Conservation (phyloP, 768 basidiomycete genomes). For the Daedaleopsis sinensis region DNA sequence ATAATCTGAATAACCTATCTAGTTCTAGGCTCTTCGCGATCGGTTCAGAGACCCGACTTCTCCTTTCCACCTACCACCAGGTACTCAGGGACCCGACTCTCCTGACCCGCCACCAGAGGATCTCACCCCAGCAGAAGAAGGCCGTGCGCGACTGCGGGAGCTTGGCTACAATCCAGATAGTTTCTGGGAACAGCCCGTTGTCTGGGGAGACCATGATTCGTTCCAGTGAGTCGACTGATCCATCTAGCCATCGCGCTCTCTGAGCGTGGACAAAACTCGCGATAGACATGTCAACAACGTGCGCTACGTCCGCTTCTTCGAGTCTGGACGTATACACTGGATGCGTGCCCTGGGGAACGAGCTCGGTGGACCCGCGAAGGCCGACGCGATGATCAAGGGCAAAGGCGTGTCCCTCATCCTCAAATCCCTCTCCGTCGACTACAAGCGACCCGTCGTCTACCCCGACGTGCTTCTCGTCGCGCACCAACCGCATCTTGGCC, state of each 20-base stretch:
- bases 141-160: constrained; percentile 43
- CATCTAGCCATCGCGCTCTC: not conserved
- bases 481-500: constrained; percentile 48
- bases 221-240: constrained; percentile 58
- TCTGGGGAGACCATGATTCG: constrained; percentile 80
- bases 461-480: constrained; percentile 77
- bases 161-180: constrained; percentile 62
- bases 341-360: constrained; percentile 56
- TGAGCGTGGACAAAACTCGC: not conserved
- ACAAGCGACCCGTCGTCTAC: constrained; percentile 70
- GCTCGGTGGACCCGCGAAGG: constrained; percentile 60
- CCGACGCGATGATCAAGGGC: constrained; percentile 60
- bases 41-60: constrained; percentile 66
- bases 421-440: constrained; percentile 69
- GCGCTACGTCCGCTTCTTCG: constrained; percentile 72
- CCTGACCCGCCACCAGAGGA: constrained; percentile 47
- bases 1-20: not conserved
- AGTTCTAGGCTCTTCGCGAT: constrained; percentile 55
- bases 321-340: constrained; percentile 77
- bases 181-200: constrained; percentile 80
- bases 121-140: constrained; percentile 36
- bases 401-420: constrained; percentile 74
- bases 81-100: constrained; percentile 59
- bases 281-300: constrained; percentile 79
- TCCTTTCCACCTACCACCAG: constrained; percentile 66